These are phyloP conservation scores for Botrytis aclada DNA, from an alignment of 2,329 filamentous ascomycete genomes.

Conservation along the genomic window DNA sequence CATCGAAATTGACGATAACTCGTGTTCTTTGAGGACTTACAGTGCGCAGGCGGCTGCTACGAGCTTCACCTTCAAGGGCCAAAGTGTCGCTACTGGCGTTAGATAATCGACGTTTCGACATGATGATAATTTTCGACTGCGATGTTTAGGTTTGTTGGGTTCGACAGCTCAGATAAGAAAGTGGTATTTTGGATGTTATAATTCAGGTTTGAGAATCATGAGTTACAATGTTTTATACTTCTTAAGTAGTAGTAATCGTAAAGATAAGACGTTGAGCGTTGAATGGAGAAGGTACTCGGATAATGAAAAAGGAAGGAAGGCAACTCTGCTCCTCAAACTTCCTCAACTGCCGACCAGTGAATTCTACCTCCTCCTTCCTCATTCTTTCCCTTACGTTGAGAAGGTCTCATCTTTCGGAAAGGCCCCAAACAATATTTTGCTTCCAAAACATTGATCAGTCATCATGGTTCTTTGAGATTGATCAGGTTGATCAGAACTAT, in stretches of 20 bases:
- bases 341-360: neutral
- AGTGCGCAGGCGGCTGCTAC: neutral
- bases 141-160: neutral
- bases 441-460: accelerated
- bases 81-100: neutral
- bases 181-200: neutral
- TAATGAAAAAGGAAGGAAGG: neutral
- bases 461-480: neutral
- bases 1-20: neutral
- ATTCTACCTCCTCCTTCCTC: neutral
- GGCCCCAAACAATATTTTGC: neutral
- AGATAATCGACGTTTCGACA: neutral
- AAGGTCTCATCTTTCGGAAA: neutral
- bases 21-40: neutral
- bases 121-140: neutral
- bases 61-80: neutral
- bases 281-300: neutral
- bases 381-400: neutral
- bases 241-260: neutral
- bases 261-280: neutral
- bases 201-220: neutral
- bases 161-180: neutral
- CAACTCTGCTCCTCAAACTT: neutral
- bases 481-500: neutral
- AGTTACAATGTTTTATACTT: neutral